Conservation (phyloP, 306 rosid species). For the Cotoneaster glaucophyllus region DNA sequence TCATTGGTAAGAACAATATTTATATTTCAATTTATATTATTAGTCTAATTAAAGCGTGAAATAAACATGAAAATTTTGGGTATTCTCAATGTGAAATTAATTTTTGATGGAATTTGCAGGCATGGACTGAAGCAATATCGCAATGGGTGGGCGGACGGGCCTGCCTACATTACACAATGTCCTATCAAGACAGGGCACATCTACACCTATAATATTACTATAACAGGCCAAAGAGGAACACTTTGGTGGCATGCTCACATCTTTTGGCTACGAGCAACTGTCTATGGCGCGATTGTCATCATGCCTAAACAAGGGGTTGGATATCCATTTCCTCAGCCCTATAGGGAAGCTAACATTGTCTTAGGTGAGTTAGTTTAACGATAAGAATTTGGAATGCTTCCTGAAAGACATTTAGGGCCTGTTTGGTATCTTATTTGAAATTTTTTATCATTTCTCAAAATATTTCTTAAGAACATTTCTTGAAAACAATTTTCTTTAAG, state of each 20-base stretch:
- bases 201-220: conserved; percentile 17
- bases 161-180: conserved; percentile 33
- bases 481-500: too few relatives aligned
- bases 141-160: conserved; percentile 42
- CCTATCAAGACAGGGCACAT: conserved; percentile 26
- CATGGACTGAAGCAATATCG: conserved; percentile 34
- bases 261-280: conserved; percentile 35
- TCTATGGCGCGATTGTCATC: conserved; percentile 26
- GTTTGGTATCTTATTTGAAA: too few relatives aligned
- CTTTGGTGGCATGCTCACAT: conserved; percentile 40
- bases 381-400: neutral
- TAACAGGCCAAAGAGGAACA: conserved; percentile 37
- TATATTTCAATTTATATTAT: neutral
- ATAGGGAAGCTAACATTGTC: conserved; percentile 15
- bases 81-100: neutral
- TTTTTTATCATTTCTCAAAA: too few relatives aligned
- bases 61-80: too few relatives aligned
- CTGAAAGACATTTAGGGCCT: neutral
- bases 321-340: conserved; percentile 28
- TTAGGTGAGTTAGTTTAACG: conserved; percentile 12
- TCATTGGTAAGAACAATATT: conserved; percentile 21
- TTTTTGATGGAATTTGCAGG: neutral
- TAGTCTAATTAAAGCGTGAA: too few relatives aligned
- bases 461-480: too few relatives aligned
- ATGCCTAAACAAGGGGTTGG: conserved; percentile 18